Conservation (phyloP, 805 yeast genomes). For the Ogataea salicorniae region DNA sequence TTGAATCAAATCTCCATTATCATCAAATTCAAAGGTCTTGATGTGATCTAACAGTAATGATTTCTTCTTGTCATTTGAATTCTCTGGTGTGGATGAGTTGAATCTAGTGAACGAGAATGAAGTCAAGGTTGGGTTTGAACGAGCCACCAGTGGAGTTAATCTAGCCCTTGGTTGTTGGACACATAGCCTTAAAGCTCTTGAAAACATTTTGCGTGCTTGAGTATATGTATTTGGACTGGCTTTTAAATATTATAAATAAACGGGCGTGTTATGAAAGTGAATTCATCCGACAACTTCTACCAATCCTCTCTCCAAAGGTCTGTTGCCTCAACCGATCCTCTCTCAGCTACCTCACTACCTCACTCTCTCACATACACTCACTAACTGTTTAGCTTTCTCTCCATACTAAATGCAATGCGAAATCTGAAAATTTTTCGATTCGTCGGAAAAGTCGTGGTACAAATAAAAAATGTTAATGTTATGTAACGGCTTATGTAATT, state of each 20-base stretch:
- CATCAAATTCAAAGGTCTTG: slow-evolving; percentile 16
- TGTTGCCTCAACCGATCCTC: not conserved
- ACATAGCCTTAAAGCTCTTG: slow-evolving; percentile 6
- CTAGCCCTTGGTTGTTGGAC: not conserved
- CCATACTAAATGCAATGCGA: not conserved
- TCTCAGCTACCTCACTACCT: not conserved
- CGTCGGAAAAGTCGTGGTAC: not conserved
- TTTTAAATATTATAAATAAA: no score
- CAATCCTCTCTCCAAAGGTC: no score
- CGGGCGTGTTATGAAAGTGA: no score
- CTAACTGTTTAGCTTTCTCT: not conserved
- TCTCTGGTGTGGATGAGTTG: not conserved
- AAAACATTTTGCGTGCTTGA: slow-evolving; percentile 1
- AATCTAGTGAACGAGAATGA: slow-evolving; percentile 1
- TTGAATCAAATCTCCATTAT: slow-evolving; percentile 21
- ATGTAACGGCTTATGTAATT: not conserved
- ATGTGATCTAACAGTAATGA: slow-evolving; percentile 5
- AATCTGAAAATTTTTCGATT: slow-evolving; percentile 1
- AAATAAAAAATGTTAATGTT: not conserved
- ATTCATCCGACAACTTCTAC: no score
- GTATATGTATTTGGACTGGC: not conserved
- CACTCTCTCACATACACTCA: not conserved
- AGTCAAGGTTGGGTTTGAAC: not conserved
- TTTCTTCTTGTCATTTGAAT: not conserved
- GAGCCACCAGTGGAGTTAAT: not conserved